These are phyloP conservation scores for Huntiella decipiens DNA, from an alignment of 2,329 filamentous ascomycete genomes.

Conservation along the genomic window DNA sequence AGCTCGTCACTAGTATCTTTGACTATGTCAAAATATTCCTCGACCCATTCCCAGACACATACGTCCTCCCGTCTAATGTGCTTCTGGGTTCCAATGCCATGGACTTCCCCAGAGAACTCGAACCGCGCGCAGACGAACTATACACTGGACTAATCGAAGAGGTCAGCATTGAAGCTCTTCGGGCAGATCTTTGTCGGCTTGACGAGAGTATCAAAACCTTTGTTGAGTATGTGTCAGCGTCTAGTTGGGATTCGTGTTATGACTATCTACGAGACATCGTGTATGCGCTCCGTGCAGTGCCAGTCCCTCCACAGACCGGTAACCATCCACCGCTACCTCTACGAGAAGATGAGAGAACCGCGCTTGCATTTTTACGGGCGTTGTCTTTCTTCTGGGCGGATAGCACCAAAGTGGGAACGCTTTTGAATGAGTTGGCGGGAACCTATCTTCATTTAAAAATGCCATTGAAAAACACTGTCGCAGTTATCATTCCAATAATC, in stretches of 20 bases:
- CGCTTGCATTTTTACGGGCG: conserved; percentile 37
- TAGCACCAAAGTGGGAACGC: conserved; percentile 36
- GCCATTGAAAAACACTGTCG: conserved; percentile 43
- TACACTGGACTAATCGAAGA: conserved; percentile 8
- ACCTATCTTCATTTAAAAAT: conserved; percentile 48
- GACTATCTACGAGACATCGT: conserved; percentile 37
- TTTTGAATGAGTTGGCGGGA: conserved; percentile 48
- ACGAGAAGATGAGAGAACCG: conserved; percentile 31
- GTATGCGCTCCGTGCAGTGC: conserved; percentile 25
- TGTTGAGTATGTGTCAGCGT: conserved; percentile 44
- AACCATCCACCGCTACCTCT: conserved; percentile 13
- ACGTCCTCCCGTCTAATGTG: conserved; percentile 34
- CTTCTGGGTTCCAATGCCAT: conserved; percentile 24
- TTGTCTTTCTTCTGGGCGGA: conserved; percentile 48
- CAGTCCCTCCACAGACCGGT: background rate
- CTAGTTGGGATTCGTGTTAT: conserved; percentile 41
- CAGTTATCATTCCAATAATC: conserved; percentile 40
- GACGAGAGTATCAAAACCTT: conserved; percentile 37
- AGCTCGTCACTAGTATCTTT: conserved; percentile 34
- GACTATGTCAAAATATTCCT: conserved; percentile 37
- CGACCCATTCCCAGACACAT: conserved; percentile 38
- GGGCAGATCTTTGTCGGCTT: conserved; percentile 20
- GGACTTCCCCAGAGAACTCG: conserved; percentile 7
- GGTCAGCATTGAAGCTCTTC: conserved; percentile 4
- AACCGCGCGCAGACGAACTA: conserved; percentile 6